Conservation (phyloP, 2,329 filamentous ascomycete genomes). For the Paraconiothyrium brasiliense region DNA sequence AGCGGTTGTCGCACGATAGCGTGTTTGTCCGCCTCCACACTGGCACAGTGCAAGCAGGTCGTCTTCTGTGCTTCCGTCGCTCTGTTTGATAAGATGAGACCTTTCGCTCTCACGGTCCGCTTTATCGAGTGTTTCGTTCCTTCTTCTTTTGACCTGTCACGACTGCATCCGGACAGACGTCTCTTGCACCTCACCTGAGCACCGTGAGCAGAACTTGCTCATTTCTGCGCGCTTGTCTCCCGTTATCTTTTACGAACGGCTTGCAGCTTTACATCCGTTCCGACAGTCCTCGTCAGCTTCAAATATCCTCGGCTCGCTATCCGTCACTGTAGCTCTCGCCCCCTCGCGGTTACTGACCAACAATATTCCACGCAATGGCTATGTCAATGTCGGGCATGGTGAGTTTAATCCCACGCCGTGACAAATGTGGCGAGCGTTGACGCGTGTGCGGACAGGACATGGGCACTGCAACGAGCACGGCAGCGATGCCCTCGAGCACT, state of each 20-base stretch:
- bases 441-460: conserved; percentile 2
- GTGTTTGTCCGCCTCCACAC: not conserved
- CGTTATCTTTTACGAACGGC: not conserved
- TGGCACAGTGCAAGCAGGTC: not conserved
- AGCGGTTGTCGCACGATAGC: not conserved
- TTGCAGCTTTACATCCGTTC: not conserved
- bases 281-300: not conserved
- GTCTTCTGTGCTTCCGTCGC: not conserved
- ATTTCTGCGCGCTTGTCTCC: conserved; percentile 9
- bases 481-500: conserved; percentile 32
- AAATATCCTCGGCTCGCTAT: not conserved
- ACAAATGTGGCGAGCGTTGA: not conserved
- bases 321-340: conserved; percentile 9
- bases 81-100: not conserved
- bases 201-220: conserved; percentile 12
- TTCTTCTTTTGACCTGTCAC: not conserved
- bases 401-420: not conserved
- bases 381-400: conserved; percentile 25
- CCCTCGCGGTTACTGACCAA: not conserved
- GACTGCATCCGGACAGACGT: not conserved
- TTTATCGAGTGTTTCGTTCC: not conserved
- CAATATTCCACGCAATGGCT: conserved; percentile 26
- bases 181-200: not conserved
- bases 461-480: conserved; percentile 30
- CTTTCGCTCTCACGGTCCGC: not conserved